phyloP scores from a whole-genome alignment of 495 filamentous ascomycete species.

The Penicillium waksmanii region DNA sequence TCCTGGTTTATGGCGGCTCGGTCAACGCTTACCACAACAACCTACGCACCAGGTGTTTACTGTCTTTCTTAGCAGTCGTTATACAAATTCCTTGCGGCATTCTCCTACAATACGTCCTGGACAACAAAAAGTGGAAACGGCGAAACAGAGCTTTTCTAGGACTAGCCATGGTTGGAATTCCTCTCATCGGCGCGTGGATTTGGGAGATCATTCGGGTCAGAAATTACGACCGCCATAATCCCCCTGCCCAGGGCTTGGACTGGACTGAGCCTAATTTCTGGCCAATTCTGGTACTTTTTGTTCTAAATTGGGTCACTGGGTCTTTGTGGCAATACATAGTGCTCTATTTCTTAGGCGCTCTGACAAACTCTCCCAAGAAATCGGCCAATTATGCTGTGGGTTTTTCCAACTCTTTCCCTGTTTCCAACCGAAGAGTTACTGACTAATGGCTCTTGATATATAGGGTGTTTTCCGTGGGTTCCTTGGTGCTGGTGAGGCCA shows the following conservation, averaged over 20 bases:
- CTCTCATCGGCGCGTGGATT: background rate
- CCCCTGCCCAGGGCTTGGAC: background rate
- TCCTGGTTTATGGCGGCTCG: background rate
- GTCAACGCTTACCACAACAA: background rate
- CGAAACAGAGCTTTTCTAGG: background rate
- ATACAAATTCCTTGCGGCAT: background rate
- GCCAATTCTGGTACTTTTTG: background rate
- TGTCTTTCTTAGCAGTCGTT: background rate
- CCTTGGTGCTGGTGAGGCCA: background rate
- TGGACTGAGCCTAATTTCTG: background rate
- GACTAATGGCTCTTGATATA: background rate
- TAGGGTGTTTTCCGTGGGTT: background rate
- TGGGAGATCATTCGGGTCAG: background rate
- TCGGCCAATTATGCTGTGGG: background rate
- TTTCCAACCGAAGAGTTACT: background rate
- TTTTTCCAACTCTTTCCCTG: background rate
- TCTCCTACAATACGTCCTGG: background rate
- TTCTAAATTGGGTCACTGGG: background rate
- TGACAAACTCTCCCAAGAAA: background rate
- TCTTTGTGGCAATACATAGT: constrained; percentile 1
- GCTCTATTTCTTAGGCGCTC: background rate
- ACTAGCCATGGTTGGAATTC: background rate
- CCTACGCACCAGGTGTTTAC: background rate
- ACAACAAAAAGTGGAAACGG: background rate
- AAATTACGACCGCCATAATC: background rate